Base-by-base conservation (phyloP, 1,284 basidiomycete species). In the Cryptococcus wingfieldii region DNA sequence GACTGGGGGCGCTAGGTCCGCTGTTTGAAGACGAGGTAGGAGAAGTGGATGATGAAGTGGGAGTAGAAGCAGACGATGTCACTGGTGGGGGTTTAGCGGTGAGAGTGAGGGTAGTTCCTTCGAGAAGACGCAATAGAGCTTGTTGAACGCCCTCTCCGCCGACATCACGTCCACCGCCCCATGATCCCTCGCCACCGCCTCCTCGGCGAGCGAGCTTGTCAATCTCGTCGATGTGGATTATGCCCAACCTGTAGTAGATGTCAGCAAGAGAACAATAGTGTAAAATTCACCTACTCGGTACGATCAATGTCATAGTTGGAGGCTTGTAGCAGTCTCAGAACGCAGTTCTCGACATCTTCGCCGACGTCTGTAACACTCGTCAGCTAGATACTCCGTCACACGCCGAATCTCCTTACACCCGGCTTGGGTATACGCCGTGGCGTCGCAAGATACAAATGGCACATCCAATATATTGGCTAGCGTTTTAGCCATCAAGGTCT, bases 71-170 rank as follows among this genome's bases (percentile, higher is more conserved):
- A 19, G 51, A 46, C 12, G 69, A 67, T 1, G 64, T 54, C 9
- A 67, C 66, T 3, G 73, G 65, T 6, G 72, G 65, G 9, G 72
- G 65, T 77, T 92, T 92, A 4, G 90, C 58, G 6, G 79, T 72
- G 3, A 97, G 82, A 10, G 86, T 87, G 25, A 98, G 82, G 4
- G 86, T 80, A 0, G 90, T 87, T 2, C 94, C 94, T 79, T 98
- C 94, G 80, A 98, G 86, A 83, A 97, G 88, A 47, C 92, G 83
- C 1, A 98, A 79, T 23, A 98, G 80, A 10, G 90, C 80, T 75
- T 97, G 94, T 68, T 98, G 94, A 3, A 98, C 94, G 38, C 94
- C 94, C 80, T 96, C 93, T 5, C 94, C 94, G 19, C 90, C 88
- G 0, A 98, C 93, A 70, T 98, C 95, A 50, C 91, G 85, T 1